Evolutionary conservation across 331 rosid species (phyloP).

Genomic region (Phaseolus coccineus): DNA sequence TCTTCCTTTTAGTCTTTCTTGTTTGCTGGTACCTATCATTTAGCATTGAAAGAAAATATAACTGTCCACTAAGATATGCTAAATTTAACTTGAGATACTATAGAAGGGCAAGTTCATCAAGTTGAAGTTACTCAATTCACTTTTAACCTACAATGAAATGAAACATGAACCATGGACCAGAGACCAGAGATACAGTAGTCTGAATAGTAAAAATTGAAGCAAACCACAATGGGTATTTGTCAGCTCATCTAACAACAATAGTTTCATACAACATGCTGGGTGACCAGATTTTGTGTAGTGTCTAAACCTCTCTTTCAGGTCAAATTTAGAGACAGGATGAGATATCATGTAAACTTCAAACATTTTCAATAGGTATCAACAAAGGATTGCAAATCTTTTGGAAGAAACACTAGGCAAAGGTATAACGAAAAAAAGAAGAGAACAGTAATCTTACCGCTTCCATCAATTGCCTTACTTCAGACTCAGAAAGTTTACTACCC

Average conservation of each 20-base stretch:
- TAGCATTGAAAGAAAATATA: not conserved
- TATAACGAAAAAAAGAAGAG: not conserved
- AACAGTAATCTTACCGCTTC: slow-evolving; percentile 76
- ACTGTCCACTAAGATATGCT: not conserved
- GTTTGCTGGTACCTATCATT: not conserved
- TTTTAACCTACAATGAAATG: slow-evolving; percentile 6
- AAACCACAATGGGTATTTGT: slow-evolving; percentile 10
- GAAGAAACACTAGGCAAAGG: slow-evolving; percentile 19
- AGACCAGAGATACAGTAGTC: not conserved
- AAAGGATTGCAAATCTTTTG: slow-evolving; percentile 6
- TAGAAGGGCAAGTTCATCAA: not conserved
- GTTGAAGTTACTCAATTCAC: not conserved
- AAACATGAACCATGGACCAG: slow-evolving; percentile 4
- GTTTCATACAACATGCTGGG: not conserved
- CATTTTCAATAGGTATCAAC: slow-evolving; percentile 8
- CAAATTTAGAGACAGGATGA: slow-evolving; percentile 17
- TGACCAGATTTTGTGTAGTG: not conserved
- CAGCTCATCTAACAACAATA: slow-evolving; percentile 13
- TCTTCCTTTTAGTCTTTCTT: not conserved
- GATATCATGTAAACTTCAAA: slow-evolving; percentile 10
- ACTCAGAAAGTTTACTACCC: slow-evolving; percentile 89
- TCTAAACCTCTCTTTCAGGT: slow-evolving; percentile 23
- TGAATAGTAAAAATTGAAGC: not conserved
- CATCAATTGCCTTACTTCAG: slow-evolving; percentile 93
- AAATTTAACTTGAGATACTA: not conserved